These are phyloP conservation scores for Rugonectria rugulosa DNA, from an alignment of 2,329 filamentous ascomycete genomes.

Conservation along the genomic window DNA sequence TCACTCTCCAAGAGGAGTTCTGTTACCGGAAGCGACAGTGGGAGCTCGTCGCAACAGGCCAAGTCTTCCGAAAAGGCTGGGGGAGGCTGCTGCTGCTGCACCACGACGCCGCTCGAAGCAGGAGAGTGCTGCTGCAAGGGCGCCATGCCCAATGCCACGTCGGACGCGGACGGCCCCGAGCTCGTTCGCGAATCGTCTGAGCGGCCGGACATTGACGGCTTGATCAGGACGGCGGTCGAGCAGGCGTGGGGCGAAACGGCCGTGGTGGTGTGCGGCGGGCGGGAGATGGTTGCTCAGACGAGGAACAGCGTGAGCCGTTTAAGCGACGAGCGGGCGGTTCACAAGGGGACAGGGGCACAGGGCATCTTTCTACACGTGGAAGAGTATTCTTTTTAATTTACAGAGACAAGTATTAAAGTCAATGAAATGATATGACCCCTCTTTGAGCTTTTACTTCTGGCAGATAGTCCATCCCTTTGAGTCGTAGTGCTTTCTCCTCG, in stretches of 20 bases:
- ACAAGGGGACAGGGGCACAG: slow-evolving; percentile 70
- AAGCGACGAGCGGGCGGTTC: slow-evolving; percentile 68
- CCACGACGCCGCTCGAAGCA: no score
- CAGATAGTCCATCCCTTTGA: no score
- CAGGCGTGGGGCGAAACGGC: slow-evolving; percentile 67
- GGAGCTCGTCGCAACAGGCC: neutral
- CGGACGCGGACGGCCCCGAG: slow-evolving; percentile 27
- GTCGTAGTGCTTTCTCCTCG: no score
- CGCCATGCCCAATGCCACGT: slow-evolving; percentile 3
- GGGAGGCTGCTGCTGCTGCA: slow-evolving; percentile 35
- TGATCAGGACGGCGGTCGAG: slow-evolving; percentile 64
- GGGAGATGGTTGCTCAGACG: slow-evolving; percentile 59
- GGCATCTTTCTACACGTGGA: slow-evolving; percentile 68
- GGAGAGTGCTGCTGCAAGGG: slow-evolving; percentile 13
- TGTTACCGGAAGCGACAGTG: neutral
- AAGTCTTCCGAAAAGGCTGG: slow-evolving; percentile 13
- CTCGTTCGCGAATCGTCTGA: slow-evolving; percentile 53
- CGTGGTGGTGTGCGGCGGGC: slow-evolving; percentile 66
- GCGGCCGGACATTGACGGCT: slow-evolving; percentile 58
- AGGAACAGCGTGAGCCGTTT: slow-evolving; percentile 63
- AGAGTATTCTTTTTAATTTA: slow-evolving; percentile 61
- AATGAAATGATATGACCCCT: no score
- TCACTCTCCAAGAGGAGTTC: slow-evolving; percentile 37
- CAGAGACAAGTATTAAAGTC: no score
- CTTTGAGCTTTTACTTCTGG: neutral